Conservation (phyloP, 257 asterid genomes). For the Leonotis leonurus region DNA sequence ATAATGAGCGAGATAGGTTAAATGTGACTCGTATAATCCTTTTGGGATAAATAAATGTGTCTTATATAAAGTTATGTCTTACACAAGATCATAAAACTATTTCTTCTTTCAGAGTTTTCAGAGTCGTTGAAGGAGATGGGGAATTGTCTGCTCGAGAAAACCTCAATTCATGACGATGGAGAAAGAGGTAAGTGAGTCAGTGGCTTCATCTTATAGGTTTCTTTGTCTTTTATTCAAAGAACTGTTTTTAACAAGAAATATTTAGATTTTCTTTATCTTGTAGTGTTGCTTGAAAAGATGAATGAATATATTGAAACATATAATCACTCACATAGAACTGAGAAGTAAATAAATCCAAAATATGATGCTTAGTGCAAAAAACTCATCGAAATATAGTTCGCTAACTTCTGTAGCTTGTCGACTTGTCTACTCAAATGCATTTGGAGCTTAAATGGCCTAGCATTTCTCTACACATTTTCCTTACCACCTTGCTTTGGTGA, state of each 20-base stretch:
- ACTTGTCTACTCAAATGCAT: background rate
- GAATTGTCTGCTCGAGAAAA: constrained; percentile 70
- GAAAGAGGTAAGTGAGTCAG: constrained; percentile 51
- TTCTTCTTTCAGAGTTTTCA: constrained; percentile 60
- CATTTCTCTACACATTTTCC: background rate
- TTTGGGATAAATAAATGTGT: background rate
- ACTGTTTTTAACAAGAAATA: background rate
- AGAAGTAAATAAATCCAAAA: background rate
- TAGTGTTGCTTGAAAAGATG: background rate
- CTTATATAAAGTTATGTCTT: background rate
- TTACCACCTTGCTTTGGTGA: background rate
- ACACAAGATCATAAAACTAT: background rate
- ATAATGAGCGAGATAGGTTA: background rate
- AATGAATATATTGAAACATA: background rate
- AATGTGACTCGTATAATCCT: background rate
- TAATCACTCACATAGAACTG: constrained; percentile 4
- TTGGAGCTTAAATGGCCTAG: background rate
- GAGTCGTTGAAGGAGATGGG: constrained; percentile 95
- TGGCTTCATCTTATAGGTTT: constrained; percentile 7
- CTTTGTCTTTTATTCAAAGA: constrained; percentile 8
- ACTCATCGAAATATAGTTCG: background rate
- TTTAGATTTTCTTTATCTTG: background rate
- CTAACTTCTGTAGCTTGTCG: background rate
- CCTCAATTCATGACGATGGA: constrained; percentile 57
- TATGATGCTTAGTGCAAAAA: background rate